Base-by-base conservation (phyloP, 2,329 filamentous ascomycete genomes). In the Penicillium crustosum region DNA sequence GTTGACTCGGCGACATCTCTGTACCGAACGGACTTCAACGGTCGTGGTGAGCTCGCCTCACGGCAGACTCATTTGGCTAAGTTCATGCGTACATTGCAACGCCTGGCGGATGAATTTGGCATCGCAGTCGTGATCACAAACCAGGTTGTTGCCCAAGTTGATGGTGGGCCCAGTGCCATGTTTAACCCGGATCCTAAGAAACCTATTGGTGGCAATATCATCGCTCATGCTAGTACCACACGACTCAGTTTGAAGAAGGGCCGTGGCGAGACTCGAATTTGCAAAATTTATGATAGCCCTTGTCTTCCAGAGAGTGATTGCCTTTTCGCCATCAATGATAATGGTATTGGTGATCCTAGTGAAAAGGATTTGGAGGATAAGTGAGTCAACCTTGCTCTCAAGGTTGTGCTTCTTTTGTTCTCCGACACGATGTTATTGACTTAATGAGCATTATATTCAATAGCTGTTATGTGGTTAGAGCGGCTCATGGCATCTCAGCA, bases 181-280 rank as follows among this genome's bases (percentile, higher is more conserved):
- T 99, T 96, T 81, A 99, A 99, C 67, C 94, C 95, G 0, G 95
- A 99, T 70, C 94, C 94, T 8, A 99, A 99, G 84, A 99, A 99
- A 77, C 94, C 94, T 0, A 97, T 99, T 73, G 94, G 94, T 66
- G 94, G 94, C 63, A 97, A 99, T 76, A 99, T 99, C 66, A 97
- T 99, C 73, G 94, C 95, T 3, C 94, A 99, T 75, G 93, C 94
- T 52, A 96, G 91, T 71, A 99, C 94, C 1, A 99, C 94, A 2
- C 84, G 94, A 70, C 83, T 99, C 68, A 97, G 92, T 70, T 76
- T 99, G 72, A 97, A 96, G 81, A 99, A 99, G 77, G 95, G 94
- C 2, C 84, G 94, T 55, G 94, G 85, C 31, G 94, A 99, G 81
- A 99, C 94, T 23, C 86, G 94, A 79, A 91, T 99, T 66, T 96